Evolutionary conservation across 2,329 filamentous ascomycete genomes (phyloP).

Genomic region (Dichotomopilus funicola): DNA sequence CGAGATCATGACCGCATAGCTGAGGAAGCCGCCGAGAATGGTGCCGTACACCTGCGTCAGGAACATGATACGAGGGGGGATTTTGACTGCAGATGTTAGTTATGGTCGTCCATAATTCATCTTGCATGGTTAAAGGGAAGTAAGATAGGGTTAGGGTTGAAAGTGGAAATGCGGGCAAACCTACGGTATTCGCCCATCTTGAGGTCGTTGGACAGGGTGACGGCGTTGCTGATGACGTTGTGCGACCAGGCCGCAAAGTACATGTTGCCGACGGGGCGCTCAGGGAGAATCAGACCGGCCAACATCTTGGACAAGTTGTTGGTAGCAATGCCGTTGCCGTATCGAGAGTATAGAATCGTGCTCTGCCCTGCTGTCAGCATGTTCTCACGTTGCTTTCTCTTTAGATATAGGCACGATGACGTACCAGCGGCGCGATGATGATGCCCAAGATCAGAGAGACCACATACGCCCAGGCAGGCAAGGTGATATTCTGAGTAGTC

Average conservation of each 20-base stretch:
- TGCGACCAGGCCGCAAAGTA: constrained; percentile 55
- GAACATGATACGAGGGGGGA: constrained; percentile 50
- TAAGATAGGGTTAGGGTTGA: neutral
- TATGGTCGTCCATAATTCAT: neutral
- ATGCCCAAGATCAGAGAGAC: constrained; percentile 38
- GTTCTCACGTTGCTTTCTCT: neutral
- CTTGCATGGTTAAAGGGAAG: neutral
- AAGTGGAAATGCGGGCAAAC: constrained; percentile 16
- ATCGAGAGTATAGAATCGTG: constrained; percentile 45
- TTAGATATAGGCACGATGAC: constrained; percentile 8
- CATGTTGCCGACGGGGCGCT: constrained; percentile 48
- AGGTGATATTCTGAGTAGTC: constrained; percentile 39
- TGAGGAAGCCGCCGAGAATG: constrained; percentile 46
- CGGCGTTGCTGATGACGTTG: constrained; percentile 45
- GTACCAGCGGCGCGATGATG: constrained; percentile 45
- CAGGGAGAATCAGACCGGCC: constrained; percentile 45
- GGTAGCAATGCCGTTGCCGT: constrained; percentile 51
- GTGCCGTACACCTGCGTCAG: constrained; percentile 50
- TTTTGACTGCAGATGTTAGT: constrained; percentile 37
- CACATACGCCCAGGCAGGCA: constrained; percentile 43
- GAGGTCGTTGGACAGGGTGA: constrained; percentile 46
- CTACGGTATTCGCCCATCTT: constrained; percentile 54
- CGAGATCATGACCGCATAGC: constrained; percentile 50
- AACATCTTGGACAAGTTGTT: constrained; percentile 54
- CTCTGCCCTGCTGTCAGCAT: constrained; percentile 31